phyloP scores from a whole-genome alignment of 495 filamentous ascomycete species.

The Neurospora sp. region DNA sequence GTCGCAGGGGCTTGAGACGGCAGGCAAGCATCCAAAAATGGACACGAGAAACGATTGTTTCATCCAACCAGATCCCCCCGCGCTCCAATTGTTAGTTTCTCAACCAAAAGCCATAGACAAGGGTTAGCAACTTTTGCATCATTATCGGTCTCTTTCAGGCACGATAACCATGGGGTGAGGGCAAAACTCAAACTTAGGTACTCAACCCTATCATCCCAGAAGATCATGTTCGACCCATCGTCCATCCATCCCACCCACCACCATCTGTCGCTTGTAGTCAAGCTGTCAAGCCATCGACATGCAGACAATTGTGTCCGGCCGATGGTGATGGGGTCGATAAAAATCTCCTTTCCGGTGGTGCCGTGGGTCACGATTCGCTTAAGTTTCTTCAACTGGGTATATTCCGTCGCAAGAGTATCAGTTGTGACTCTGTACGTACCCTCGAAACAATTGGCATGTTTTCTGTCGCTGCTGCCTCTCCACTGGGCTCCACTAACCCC shows the following conservation, averaged over 20 bases:
- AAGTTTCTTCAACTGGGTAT: background rate
- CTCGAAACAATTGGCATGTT: background rate
- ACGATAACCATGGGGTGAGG: background rate
- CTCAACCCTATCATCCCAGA: too few relatives aligned
- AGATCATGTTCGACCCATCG: background rate
- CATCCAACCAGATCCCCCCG: slow-evolving; percentile 31
- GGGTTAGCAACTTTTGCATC: background rate
- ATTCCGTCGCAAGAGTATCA: background rate
- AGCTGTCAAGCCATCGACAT: background rate
- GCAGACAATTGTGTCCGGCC: background rate
- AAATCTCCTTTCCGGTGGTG: background rate
- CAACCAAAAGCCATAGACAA: background rate
- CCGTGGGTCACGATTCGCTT: background rate
- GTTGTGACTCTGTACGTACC: background rate
- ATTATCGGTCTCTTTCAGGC: background rate
- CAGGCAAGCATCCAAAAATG: slow-evolving; percentile 34
- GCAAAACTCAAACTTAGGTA: background rate
- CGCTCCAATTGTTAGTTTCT: background rate
- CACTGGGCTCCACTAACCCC: background rate
- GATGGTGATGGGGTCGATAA: background rate
- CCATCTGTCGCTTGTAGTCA: background rate
- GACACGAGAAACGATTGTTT: slow-evolving; percentile 44
- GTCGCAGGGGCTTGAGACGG: slow-evolving; percentile 12
- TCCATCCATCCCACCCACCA: background rate
- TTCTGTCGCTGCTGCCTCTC: background rate